phyloP scores from a whole-genome alignment of 169 alveolate species.

The Plasmodium gaboni region DNA sequence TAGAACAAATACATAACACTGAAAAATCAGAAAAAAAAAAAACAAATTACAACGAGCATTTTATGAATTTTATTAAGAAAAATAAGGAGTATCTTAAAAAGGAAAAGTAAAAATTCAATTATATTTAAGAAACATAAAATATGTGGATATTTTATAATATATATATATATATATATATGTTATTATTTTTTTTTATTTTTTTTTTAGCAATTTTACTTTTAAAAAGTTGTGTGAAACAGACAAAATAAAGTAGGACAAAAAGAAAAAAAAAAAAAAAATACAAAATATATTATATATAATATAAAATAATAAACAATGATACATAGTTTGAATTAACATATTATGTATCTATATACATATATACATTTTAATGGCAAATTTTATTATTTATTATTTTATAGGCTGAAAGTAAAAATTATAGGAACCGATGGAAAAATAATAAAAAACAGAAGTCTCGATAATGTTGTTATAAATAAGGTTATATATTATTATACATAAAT shows the following conservation, averaged over 20 bases:
- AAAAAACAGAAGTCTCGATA: slow-evolving; percentile 56
- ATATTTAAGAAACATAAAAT: not conserved
- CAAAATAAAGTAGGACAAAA: slow-evolving; percentile 42
- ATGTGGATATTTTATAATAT: not conserved
- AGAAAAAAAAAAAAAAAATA: not conserved
- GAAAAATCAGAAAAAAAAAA: slow-evolving; percentile 5
- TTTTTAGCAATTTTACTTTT: slow-evolving; percentile 30
- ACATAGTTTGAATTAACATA: not conserved
- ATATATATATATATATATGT: not conserved
- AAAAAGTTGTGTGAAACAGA: slow-evolving; percentile 35
- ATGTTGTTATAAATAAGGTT: slow-evolving; percentile 72
- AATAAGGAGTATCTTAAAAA: slow-evolving; percentile 42
- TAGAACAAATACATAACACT: slow-evolving; percentile 22
- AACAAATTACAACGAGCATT: slow-evolving; percentile 29
- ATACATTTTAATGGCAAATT: not conserved
- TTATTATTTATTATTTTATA: not conserved
- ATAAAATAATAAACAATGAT: not conserved
- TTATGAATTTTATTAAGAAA: slow-evolving; percentile 44
- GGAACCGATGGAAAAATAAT: slow-evolving; percentile 62
- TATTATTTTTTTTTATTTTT: slow-evolving; percentile 6
- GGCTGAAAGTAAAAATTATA: slow-evolving; percentile 65
- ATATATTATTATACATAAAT: not conserved
- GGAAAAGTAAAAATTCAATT: slow-evolving; percentile 23
- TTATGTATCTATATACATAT: not conserved
- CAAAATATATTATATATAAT: not conserved